A percentile compares a stretch with the other conserved stretches of the same genome.
Evolutionary conservation across 2,329 filamentous ascomycete species (phyloP).

Genomic region (Neofusicoccum sp.): DNA sequence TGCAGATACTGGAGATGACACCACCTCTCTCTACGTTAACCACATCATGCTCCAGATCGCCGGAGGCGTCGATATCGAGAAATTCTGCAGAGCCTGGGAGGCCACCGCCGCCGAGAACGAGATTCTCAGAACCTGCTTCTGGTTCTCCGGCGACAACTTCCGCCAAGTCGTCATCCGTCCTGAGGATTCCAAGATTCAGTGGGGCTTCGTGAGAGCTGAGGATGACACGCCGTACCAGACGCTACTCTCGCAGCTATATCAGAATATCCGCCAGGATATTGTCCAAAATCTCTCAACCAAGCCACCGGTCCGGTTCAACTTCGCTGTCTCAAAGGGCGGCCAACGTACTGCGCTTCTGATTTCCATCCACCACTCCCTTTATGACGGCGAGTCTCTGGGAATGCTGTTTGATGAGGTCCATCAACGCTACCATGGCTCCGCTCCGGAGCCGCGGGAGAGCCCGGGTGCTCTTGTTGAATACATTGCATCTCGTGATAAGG

Average conservation of each 20-base stretch:
- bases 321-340: conserved; percentile 25
- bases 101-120: conserved; percentile 47
- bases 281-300: conserved; percentile 20
- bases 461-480: conserved; percentile 33
- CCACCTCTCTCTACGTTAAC: conserved; percentile 42
- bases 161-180: conserved; percentile 34
- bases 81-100: conserved; percentile 53
- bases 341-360: conserved; percentile 32
- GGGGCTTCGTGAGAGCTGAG: conserved; percentile 27
- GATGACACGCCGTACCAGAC: conserved; percentile 22
- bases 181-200: conserved; percentile 24
- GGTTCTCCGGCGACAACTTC: conserved; percentile 40
- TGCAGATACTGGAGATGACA: conserved; percentile 30
- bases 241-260: conserved; percentile 23
- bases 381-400: conserved; percentile 39
- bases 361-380: conserved; percentile 42
- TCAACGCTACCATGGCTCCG: conserved; percentile 28
- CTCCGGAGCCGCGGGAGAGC: conserved; percentile 25
- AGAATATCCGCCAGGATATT: conserved; percentile 24
- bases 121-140: conserved; percentile 62
- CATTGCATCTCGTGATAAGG: conserved; percentile 29
- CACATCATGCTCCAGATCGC: conserved; percentile 41
- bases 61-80: conserved; percentile 43
- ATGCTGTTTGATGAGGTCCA: conserved; percentile 39
- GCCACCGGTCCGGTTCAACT: conserved; percentile 34